Conservation (phyloP, 257 asterid genomes). For the Primulina tabacum region DNA sequence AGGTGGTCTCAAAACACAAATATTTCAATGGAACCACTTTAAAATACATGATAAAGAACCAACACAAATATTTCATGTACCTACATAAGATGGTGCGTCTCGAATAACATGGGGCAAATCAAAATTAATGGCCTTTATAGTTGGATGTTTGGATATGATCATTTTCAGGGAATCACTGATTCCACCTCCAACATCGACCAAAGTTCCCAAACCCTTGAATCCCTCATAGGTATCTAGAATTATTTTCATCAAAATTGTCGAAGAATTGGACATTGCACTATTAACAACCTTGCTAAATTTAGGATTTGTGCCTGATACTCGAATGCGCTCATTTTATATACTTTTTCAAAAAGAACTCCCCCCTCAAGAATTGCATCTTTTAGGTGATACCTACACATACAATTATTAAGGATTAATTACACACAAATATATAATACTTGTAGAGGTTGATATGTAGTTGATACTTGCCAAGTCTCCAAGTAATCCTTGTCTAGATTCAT, state of each 20-base stretch:
- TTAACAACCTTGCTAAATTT: background rate
- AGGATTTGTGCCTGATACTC: conserved; percentile 75
- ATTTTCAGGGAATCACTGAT: conserved; percentile 27
- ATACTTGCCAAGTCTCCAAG: conserved; percentile 78
- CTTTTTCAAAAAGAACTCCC: conserved; percentile 78
- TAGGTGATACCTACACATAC: conserved; percentile 54
- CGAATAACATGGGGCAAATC: too few species aligned
- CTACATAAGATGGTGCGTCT: too few species aligned
- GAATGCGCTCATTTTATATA: conserved; percentile 78
- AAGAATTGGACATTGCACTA: too few species aligned
- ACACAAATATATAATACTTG: too few species aligned
- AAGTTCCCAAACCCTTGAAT: conserved; percentile 55
- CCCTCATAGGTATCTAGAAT: conserved; percentile 65
- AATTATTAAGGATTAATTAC: too few species aligned
- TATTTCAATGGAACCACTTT: too few species aligned
- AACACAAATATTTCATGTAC: conserved; percentile 25
- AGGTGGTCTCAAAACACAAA: too few species aligned
- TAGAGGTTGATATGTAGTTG: too few species aligned
- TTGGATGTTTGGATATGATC: too few species aligned
- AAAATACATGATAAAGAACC: too few species aligned
- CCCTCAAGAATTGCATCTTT: conserved; percentile 92
- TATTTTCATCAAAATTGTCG: conserved; percentile 53
- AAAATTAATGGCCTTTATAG: too few species aligned
- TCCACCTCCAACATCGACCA: conserved; percentile 96
- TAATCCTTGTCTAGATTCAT: conserved; percentile 83